Conservation (phyloP, 2,329 filamentous ascomycete species). For the Thielaviopsis punctulata region DNA sequence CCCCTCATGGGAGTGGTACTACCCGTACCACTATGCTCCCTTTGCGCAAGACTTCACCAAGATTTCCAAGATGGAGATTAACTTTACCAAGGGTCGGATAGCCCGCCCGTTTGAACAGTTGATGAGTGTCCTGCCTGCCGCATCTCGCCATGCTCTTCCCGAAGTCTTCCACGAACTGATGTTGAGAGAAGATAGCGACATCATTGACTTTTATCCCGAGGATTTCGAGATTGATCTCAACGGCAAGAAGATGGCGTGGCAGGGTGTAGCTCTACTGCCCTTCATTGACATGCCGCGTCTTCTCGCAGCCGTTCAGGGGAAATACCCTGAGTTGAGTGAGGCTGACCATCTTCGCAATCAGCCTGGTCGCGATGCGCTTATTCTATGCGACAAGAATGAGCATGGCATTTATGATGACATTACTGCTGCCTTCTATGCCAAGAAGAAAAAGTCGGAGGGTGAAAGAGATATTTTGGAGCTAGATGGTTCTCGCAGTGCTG, state of each 20-base stretch:
- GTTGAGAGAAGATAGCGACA: constrained; percentile 72
- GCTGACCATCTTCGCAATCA: constrained; percentile 68
- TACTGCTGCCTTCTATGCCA: constrained; percentile 75
- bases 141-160: constrained; percentile 81
- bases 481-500: constrained; percentile 57
- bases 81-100: constrained; percentile 68
- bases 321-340: constrained; percentile 60
- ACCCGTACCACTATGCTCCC: constrained; percentile 94
- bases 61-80: constrained; percentile 58
- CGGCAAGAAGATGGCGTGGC: constrained; percentile 97
- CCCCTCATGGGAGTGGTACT: constrained; percentile 98
- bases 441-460: constrained; percentile 40
- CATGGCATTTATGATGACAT: constrained; percentile 62
- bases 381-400: constrained; percentile 69
- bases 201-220: constrained; percentile 94
- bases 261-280: constrained; percentile 79
- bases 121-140: constrained; percentile 92
- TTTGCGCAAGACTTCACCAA: constrained; percentile 91
- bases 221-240: constrained; percentile 90
- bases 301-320: constrained; percentile 62
- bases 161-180: constrained; percentile 80
- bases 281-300: constrained; percentile 91
- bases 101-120: constrained; percentile 92
- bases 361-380: constrained; percentile 61
- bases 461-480: constrained; percentile 49